A percentile compares a stretch with the other conserved stretches of the same genome.
Evolutionary conservation across 257 asterid genomes (phyloP).

Genomic region (Linaria vulgaris): DNA sequence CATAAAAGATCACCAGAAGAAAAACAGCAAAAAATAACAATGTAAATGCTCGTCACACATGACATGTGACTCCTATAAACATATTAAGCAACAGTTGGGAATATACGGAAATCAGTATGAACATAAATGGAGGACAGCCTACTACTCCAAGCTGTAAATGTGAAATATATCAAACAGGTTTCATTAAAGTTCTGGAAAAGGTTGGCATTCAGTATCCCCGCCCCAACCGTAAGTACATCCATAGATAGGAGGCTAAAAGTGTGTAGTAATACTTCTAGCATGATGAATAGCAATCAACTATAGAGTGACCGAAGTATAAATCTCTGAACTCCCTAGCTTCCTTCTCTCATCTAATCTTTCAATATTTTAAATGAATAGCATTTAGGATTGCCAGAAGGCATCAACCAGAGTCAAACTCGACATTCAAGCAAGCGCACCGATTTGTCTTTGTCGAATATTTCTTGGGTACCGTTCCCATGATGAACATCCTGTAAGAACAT

Average conservation of each 20-base stretch:
- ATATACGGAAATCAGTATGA: slow-evolving; percentile 5
- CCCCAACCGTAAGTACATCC: slow-evolving; percentile 15
- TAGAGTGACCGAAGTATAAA: not conserved
- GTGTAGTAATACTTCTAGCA: too few species aligned
- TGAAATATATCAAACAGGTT: too few species aligned
- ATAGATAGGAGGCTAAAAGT: not conserved
- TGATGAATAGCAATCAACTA: too few species aligned
- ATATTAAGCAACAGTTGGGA: slow-evolving; percentile 2
- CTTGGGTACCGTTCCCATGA: slow-evolving; percentile 99
- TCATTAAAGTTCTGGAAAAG: too few species aligned
- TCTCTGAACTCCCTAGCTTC: slow-evolving; percentile 9
- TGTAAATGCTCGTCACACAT: slow-evolving; percentile 22
- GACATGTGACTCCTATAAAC: slow-evolving; percentile 2
- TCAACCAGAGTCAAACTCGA: slow-evolving; percentile 18
- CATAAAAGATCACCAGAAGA: slow-evolving; percentile 16
- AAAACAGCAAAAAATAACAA: slow-evolving; percentile 18
- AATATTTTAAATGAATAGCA: slow-evolving; percentile 11
- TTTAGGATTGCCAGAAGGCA: slow-evolving; percentile 6
- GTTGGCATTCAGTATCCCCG: too few species aligned
- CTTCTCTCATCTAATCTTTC: slow-evolving; percentile 21
- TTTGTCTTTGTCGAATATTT: slow-evolving; percentile 81
- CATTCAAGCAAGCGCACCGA: slow-evolving; percentile 54
- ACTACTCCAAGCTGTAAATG: not conserved
- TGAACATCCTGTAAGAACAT: slow-evolving; percentile 79
- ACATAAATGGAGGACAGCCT: not conserved